phyloP scores from a whole-genome alignment of 805 yeast species.

The Wickerhamia fluorescens region DNA sequence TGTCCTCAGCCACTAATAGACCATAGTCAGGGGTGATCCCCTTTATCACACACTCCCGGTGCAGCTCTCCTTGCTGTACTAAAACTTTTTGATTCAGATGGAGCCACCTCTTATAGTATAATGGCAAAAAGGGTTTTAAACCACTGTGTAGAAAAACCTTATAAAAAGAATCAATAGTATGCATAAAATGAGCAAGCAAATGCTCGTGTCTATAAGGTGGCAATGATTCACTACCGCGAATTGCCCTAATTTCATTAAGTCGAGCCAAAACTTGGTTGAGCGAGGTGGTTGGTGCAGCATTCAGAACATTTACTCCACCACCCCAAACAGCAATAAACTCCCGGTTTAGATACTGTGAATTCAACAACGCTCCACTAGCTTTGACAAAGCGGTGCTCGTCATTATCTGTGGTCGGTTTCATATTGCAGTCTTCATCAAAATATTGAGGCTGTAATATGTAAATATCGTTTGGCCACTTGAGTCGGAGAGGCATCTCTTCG shows the following conservation, averaged over 20 bases:
- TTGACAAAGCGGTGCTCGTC: conserved; percentile 65
- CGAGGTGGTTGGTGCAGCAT: conserved; percentile 90
- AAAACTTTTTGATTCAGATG: conserved; percentile 60
- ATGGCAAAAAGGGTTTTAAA: conserved; percentile 54
- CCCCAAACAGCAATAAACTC: conserved; percentile 71
- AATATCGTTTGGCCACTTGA: conserved; percentile 97
- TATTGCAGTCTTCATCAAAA: conserved; percentile 28
- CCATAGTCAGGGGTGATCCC: conserved; percentile 90
- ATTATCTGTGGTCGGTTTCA: conserved; percentile 35
- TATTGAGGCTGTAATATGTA: conserved; percentile 66
- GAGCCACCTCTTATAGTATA: conserved; percentile 81
- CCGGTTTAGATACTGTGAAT: conserved; percentile 59
- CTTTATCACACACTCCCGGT: conserved; percentile 46
- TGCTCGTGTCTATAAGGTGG: conserved; percentile 42
- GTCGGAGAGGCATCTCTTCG: conserved; percentile 66
- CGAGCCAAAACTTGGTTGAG: conserved; percentile 60
- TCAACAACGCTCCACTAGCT: conserved; percentile 78
- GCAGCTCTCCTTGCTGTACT: conserved; percentile 45
- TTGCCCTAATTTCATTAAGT: conserved; percentile 47
- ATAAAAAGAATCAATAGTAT: conserved; percentile 57
- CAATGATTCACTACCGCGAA: conserved; percentile 35
- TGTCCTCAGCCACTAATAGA: conserved; percentile 66
- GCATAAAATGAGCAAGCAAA: conserved; percentile 62
- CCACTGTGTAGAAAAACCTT: conserved; percentile 57
- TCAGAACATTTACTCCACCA: conserved; percentile 77